Evolutionary conservation across 192 early-diverging fungal species (phyloP), one percentile per base, ranked within the genome.

Genomic region (Gryganskiella cystojenkinii): DNA sequence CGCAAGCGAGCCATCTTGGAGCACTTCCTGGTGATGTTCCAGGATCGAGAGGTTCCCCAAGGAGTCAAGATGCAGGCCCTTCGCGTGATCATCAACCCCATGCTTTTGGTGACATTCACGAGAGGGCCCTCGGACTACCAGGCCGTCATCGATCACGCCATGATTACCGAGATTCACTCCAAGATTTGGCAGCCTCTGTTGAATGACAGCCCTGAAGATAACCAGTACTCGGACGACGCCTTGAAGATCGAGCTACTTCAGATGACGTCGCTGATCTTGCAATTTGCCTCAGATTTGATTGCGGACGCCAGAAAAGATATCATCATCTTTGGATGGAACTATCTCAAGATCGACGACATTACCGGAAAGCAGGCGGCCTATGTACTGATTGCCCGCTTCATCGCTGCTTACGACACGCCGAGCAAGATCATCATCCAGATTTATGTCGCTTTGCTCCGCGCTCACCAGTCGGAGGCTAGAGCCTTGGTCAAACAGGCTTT

Each of bases 341-440:
- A 91, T 66, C 89, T 91, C 52, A 89, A 89, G 49, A 64, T 84
- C 28, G 97, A 99, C 66, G 98, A 99, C 52, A 86, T 95, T 17
- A 97, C 94, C 35, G 93, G 93, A 82, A 99, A 99, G 65, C 95
- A 99, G 67, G 91, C 97, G 1, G 92, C 97, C 7, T 98, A 97
- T 71, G 98, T 98, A 17, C 78, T 97, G 46, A 89, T 98, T 43
- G 90, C 95, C 15, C 87, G 94, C 51, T 98, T 98, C 76, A 96
- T 98, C 65, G 90, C 94, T 17, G 93, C 93, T 6, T 99, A 92
- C 80, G 95, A 97, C 28, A 96, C 95, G 3, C 95, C 95, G 13
- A 82, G 89, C 33, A 95, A 92, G 74, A 94, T 98, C 61, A 91
- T 93, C 35, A 88, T 88, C 30, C 93, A 97, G 65, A 93, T 95